Percentiles rank a stretch among this genome's conserved stretches.
These are phyloP conservation scores for Phialemoniopsis sp. DNA, from an alignment of 2,329 filamentous ascomycete species.

Conservation along the genomic window DNA sequence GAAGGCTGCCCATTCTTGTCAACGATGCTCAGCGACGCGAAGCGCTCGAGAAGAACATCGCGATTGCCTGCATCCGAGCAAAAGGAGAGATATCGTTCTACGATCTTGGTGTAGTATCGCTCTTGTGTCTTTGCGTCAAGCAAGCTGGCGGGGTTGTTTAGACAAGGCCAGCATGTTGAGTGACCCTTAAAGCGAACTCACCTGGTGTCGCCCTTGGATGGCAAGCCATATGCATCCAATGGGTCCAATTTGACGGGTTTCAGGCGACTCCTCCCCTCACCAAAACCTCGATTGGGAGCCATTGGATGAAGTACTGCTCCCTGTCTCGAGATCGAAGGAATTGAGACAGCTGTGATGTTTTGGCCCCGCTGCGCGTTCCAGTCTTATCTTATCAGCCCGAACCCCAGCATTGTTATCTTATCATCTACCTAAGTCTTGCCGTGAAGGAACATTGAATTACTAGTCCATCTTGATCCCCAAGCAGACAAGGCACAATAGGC, in stretches of 20 bases:
- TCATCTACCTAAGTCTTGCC: too few relatives aligned
- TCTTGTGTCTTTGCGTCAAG: conserved; percentile 77
- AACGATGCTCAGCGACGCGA: conserved; percentile 57
- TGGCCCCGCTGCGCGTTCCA: too few relatives aligned
- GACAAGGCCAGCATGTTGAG: background rate
- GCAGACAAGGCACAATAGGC: too few relatives aligned
- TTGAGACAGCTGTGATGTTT: too few relatives aligned
- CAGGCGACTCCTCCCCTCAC: conserved; percentile 62
- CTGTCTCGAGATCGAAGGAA: too few relatives aligned
- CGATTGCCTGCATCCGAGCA: conserved; percentile 70
- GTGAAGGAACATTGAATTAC: too few relatives aligned
- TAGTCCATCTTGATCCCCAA: too few relatives aligned
- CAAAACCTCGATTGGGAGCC: conserved; percentile 30
- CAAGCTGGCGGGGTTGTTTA: conserved; percentile 41
- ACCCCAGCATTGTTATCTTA: too few relatives aligned
- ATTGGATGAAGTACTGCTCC: conserved; percentile 1
- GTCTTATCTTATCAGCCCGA: background rate
- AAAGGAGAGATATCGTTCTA: conserved; percentile 85
- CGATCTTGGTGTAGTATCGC: conserved; percentile 80
- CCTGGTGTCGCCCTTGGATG: conserved; percentile 88
- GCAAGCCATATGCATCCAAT: conserved; percentile 76
- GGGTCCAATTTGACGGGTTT: conserved; percentile 73
- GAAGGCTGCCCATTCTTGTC: background rate
- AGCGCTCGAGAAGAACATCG: conserved; percentile 70
- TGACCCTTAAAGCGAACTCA: conserved; percentile 26